Percentiles rank a stretch among this genome's conserved stretches.
Evolutionary conservation across 2,329 filamentous ascomycete species (phyloP).

Genomic region (Colletotrichum nymphaeae): DNA sequence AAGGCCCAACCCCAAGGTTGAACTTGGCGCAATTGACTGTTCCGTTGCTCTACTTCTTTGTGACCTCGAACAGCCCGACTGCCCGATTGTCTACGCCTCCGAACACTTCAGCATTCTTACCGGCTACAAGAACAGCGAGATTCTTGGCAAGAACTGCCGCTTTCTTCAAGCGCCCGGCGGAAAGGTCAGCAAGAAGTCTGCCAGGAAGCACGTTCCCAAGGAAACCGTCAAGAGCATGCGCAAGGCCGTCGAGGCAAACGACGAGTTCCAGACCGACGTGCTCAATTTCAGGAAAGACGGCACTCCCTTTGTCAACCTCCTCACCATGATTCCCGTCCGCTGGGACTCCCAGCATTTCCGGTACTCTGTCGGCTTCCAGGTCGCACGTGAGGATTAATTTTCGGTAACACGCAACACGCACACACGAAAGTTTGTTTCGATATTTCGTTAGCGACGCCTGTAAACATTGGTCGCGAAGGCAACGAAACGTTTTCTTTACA

Average conservation of each 20-base stretch:
- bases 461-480: not conserved
- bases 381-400: constrained; percentile 63
- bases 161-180: constrained; percentile 84
- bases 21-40: constrained; percentile 84
- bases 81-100: constrained; percentile 86
- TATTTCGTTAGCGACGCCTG: no score
- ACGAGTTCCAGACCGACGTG: constrained; percentile 64
- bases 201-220: constrained; percentile 75
- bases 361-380: constrained; percentile 86
- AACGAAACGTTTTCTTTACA: not conserved
- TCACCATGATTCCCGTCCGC: constrained; percentile 85
- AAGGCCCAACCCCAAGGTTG: constrained; percentile 78
- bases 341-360: constrained; percentile 74
- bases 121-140: constrained; percentile 80
- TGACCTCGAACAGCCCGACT: constrained; percentile 78
- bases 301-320: constrained; percentile 81
- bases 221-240: constrained; percentile 68
- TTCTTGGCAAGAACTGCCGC: constrained; percentile 83
- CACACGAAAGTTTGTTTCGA: not conserved
- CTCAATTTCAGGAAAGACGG: constrained; percentile 88
- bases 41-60: constrained; percentile 88
- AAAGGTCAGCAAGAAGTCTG: constrained; percentile 67
- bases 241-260: constrained; percentile 54
- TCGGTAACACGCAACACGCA: constrained; percentile 15
- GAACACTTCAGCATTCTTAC: constrained; percentile 84